A percentile compares a stretch with the other conserved stretches of the same genome.
Evolutionary conservation across 257 asterid species (phyloP).

Genomic region (Marsdenia floribunda): DNA sequence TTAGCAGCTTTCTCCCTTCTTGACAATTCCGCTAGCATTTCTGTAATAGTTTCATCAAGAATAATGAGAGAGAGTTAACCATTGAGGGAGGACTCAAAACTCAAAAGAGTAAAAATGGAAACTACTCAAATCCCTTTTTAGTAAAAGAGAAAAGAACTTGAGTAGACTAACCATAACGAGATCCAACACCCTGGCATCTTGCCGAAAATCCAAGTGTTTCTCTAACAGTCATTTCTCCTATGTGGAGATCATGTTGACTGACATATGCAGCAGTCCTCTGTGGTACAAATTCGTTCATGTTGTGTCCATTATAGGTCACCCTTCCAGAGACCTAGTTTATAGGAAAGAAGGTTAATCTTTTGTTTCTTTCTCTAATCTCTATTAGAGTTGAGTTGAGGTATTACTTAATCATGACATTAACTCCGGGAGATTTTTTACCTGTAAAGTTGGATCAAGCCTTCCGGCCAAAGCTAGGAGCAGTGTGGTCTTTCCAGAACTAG

Average conservation of each 20-base stretch:
- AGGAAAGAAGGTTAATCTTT: neutral
- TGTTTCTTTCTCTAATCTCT: too few species aligned
- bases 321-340: constrained; percentile 41
- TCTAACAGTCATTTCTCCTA: constrained; percentile 70
- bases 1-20: constrained; percentile 52
- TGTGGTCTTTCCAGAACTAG: constrained; percentile 67
- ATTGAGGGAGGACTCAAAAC: neutral
- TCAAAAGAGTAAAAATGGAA: too few species aligned
- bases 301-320: constrained; percentile 62
- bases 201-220: constrained; percentile 72
- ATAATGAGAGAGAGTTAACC: neutral
- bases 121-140: neutral
- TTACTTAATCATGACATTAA: neutral
- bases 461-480: constrained; percentile 65
- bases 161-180: constrained; percentile 52
- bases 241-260: constrained; percentile 64
- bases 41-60: constrained; percentile 29
- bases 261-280: constrained; percentile 60
- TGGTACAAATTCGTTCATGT: constrained; percentile 53
- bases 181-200: constrained; percentile 74
- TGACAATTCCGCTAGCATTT: constrained; percentile 58
- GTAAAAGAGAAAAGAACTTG: too few species aligned
- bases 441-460: constrained; percentile 46
- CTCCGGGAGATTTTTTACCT: constrained; percentile 25
- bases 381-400: too few species aligned